phyloP scores from a whole-genome alignment of 2,329 filamentous ascomycete genomes.

The Ophiostoma sp. region DNA sequence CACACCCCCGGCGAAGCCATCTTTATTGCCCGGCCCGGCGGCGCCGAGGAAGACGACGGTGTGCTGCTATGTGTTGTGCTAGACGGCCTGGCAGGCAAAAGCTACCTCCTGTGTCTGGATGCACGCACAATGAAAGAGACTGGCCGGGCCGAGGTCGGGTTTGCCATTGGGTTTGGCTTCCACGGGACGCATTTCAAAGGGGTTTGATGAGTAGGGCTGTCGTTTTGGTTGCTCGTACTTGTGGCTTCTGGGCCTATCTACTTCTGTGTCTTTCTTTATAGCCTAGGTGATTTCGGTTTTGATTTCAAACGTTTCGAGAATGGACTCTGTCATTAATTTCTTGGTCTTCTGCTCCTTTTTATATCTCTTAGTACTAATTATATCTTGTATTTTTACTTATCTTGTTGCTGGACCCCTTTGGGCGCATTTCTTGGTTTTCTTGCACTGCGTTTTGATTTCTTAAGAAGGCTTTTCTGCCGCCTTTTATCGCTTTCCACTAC shows the following conservation, averaged over 20 bases:
- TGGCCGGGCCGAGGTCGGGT: conserved; percentile 57
- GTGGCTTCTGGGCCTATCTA: not conserved
- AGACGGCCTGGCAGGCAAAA: conserved; percentile 52
- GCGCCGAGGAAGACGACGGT: conserved; percentile 55
- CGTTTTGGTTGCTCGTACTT: not conserved
- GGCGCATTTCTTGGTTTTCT: too few species aligned
- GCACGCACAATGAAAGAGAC: conserved; percentile 58
- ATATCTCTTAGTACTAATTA: too few species aligned
- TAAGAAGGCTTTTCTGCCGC: too few species aligned
- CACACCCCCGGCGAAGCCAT: conserved; percentile 67
- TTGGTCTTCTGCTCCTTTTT: too few species aligned
- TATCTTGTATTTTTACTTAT: too few species aligned
- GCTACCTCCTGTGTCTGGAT: conserved; percentile 61
- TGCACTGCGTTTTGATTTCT: too few species aligned
- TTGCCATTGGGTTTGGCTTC: conserved; percentile 58
- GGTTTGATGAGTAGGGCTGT: not conserved
- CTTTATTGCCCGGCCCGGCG: conserved; percentile 52
- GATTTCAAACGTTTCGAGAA: too few species aligned
- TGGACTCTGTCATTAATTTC: too few species aligned
- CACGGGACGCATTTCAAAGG: conserved; percentile 49
- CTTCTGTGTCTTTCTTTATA: not conserved
- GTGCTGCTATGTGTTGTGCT: conserved; percentile 58
- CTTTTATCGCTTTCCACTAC: too few species aligned
- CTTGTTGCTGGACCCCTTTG: too few species aligned
- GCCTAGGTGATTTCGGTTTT: too few species aligned